These are phyloP conservation scores for Tuctoria greenei DNA, from an alignment of 176 grass and related monocot genomes.

Conservation along the genomic window DNA sequence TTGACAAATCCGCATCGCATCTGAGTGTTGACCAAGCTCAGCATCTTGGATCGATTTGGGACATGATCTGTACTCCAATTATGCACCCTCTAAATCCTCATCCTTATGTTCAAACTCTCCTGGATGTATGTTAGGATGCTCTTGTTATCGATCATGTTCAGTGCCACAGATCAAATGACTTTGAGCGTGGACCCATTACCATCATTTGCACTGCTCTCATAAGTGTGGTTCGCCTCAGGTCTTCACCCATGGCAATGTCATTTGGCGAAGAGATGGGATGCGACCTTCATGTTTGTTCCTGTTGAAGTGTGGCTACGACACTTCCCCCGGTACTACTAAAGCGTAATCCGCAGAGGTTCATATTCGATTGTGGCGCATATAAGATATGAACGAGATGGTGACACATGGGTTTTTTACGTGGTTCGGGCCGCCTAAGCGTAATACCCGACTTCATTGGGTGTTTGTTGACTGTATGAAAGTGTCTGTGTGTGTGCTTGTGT, in stretches of 20 bases:
- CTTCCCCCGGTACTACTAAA: too few relatives aligned
- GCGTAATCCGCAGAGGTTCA: too few relatives aligned
- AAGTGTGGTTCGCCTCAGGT: slow-evolving; percentile 58
- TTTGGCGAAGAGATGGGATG: slow-evolving; percentile 72
- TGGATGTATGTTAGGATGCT: neutral
- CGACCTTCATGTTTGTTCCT: slow-evolving; percentile 57
- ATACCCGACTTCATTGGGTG: too few relatives aligned
- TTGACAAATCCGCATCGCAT: slow-evolving; percentile 35
- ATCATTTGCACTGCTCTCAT: slow-evolving; percentile 70
- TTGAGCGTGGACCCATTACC: slow-evolving; percentile 31
- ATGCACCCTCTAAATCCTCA: slow-evolving; percentile 21
- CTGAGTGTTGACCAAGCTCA: slow-evolving; percentile 4
- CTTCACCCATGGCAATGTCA: slow-evolving; percentile 60
- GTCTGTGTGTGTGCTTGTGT: too few relatives aligned
- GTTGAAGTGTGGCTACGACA: too few relatives aligned
- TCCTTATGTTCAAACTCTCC: neutral
- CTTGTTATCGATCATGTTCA: slow-evolving; percentile 34
- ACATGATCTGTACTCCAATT: slow-evolving; percentile 32
- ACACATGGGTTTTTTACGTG: too few relatives aligned
- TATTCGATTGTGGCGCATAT: too few relatives aligned
- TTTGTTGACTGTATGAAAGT: too few relatives aligned
- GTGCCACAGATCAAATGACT: slow-evolving; percentile 36
- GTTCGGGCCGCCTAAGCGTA: too few relatives aligned
- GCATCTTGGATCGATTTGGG: slow-evolving; percentile 48
- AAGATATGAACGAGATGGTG: too few relatives aligned